These are phyloP conservation scores for Trametopsis cervina DNA, from an alignment of 768 basidiomycete species.

Conservation along the genomic window DNA sequence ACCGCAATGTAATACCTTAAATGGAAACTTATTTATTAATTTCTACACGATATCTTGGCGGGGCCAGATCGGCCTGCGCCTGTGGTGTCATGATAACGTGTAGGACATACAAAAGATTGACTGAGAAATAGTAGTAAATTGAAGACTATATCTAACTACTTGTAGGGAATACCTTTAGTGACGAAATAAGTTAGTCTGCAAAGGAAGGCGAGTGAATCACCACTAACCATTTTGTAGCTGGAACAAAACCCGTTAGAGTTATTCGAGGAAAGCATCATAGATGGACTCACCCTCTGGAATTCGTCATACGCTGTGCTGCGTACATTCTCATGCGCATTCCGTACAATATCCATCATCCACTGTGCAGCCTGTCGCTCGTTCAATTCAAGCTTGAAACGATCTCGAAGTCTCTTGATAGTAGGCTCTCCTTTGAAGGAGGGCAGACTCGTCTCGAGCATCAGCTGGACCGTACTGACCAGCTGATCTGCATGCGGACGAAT, in stretches of 20 bases:
- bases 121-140: too few species aligned
- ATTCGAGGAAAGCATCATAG: background rate
- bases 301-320: slow-evolving; percentile 93
- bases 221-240: slow-evolving; percentile 41
- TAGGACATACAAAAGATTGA: too few species aligned
- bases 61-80: too few species aligned
- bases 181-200: slow-evolving; percentile 7
- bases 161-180: slow-evolving; percentile 31
- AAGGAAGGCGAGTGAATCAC: slow-evolving; percentile 24
- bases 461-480: slow-evolving; percentile 76
- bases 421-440: slow-evolving; percentile 96
- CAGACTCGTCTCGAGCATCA: slow-evolving; percentile 93
- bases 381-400: slow-evolving; percentile 78
- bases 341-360: slow-evolving; percentile 83
- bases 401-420: slow-evolving; percentile 81
- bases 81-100: too few species aligned
- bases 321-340: slow-evolving; percentile 93
- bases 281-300: slow-evolving; percentile 72
- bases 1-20: too few species aligned
- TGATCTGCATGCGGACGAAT: slow-evolving; percentile 93
- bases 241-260: slow-evolving; percentile 10
- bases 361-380: slow-evolving; percentile 91
- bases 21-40: too few species aligned
- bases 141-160: too few species aligned
- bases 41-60: too few species aligned